Base-by-base conservation (phyloP, 2,329 filamentous ascomycete species). In the Bipolaris zeicola region DNA sequence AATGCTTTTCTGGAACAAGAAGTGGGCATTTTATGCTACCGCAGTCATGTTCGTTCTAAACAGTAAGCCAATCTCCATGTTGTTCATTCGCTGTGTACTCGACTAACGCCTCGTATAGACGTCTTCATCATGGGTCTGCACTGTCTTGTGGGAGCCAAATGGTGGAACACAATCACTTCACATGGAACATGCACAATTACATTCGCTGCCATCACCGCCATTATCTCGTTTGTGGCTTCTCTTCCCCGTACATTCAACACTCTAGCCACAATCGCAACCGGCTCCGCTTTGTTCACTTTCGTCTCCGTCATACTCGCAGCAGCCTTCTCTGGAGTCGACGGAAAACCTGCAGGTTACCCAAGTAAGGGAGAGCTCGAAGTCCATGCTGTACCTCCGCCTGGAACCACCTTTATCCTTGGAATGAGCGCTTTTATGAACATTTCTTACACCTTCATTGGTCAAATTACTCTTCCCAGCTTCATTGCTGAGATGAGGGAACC, bases 341-440 rank as follows among this genome's bases (percentile, higher is more conserved):
- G 80, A 7, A 88, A 92, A 58, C 93, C 92, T 0, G 86, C 87
- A 1, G 83, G 84, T 7, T 94, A 88, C 67, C 70, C 72, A 10
- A 48, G 52, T 3, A 38, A 66, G 22, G 91, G 91, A 1, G 82
- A 86, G 5, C 88, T 89, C 0, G 82, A 85, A 6, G 88, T 95
- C 5, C 86, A 87, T 0, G 86, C 86, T 0, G 72, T 93, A 18
- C 90, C 92, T 0, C 77, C 87, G 2, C 76, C 81, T 2, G 85
- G 88, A 16, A 96, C 91, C 0, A 90, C 89, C 0, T 96, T 96
- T 65, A 90, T 96, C 3, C 80, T 83, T 2, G 92, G 88, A 20
- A 88, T 96, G 83, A 92, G 87, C 50, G 93, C 93, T 0, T 96
- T 96, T 77, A 83, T 97, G 74, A 97, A 97, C 77, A 97, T 97